A percentile compares a stretch with the other conserved stretches of the same genome.
Evolutionary conservation across 192 early-diverging fungal genomes (phyloP).

Genomic region (Backusella psychrophila): DNA sequence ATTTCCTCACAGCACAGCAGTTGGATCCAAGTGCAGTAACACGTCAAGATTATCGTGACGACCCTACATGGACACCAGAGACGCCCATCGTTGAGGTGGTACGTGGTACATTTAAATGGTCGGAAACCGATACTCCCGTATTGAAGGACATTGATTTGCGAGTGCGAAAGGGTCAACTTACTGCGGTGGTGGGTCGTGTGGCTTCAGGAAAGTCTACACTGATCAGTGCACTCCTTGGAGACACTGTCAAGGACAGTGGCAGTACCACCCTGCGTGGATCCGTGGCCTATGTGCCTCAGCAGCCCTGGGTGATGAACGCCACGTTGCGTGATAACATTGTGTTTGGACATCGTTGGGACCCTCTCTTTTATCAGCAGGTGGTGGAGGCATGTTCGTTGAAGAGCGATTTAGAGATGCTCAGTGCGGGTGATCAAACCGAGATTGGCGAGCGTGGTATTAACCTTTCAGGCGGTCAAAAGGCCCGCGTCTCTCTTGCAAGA

Average conservation of each 20-base stretch:
- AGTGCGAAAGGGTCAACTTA: constrained; percentile 50
- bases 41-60: constrained; percentile 59
- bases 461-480: constrained; percentile 80
- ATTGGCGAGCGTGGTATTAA: constrained; percentile 47
- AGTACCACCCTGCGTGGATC: constrained; percentile 57
- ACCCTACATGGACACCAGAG: constrained; percentile 59
- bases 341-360: constrained; percentile 65
- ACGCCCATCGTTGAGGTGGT: constrained; percentile 18
- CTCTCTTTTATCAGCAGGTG: constrained; percentile 47
- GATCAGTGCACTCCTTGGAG: constrained; percentile 81
- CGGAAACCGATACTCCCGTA: constrained; percentile 37
- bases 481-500: constrained; percentile 80
- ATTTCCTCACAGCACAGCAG: constrained; percentile 56
- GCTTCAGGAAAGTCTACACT: constrained; percentile 86
- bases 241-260: constrained; percentile 65
- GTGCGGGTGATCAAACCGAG: constrained; percentile 40
- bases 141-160: constrained; percentile 40
- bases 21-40: constrained; percentile 58
- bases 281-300: constrained; percentile 79
- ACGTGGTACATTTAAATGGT: constrained; percentile 12
- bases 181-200: constrained; percentile 79
- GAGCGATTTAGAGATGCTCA: constrained; percentile 55
- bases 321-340: constrained; percentile 67
- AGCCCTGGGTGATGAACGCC: constrained; percentile 87
- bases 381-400: constrained; percentile 55